Conservation (phyloP, 2,329 filamentous ascomycete genomes). For the Magnaporthiopsis rhizophila region DNA sequence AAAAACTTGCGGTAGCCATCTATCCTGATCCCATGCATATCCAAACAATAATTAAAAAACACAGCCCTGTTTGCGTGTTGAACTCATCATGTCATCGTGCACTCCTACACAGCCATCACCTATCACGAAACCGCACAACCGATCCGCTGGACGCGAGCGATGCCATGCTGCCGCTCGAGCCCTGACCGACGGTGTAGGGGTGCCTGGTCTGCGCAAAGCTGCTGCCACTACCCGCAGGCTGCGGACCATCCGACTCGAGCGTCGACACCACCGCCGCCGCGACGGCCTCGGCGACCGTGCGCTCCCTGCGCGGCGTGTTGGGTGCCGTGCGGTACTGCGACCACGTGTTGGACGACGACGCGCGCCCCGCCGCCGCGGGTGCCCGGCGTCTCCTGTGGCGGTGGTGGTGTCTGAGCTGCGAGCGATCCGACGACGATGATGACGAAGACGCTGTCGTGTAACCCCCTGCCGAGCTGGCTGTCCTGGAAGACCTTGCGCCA, state of each 20-base stretch:
- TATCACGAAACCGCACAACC: conserved; percentile 40
- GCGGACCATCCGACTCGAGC: neutral
- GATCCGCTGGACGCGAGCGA: conserved; percentile 30
- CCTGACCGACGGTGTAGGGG: conserved; percentile 29
- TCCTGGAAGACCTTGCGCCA: conserved; percentile 5
- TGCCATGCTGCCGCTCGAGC: conserved; percentile 31
- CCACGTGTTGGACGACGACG: conserved; percentile 35
- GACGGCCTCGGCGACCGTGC: conserved; percentile 14
- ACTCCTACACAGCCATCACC: conserved; percentile 8
- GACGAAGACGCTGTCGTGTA: conserved; percentile 14
- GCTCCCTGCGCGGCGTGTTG: conserved; percentile 36
- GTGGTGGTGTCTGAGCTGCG: conserved; percentile 13
- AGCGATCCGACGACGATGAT: conserved; percentile 8
- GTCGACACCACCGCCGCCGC: conserved; percentile 8
- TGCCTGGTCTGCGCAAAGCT: conserved; percentile 35
- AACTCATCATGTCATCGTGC: neutral
- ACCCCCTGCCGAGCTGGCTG: conserved; percentile 10
- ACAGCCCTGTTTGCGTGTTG: neutral
- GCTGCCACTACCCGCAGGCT: conserved; percentile 22
- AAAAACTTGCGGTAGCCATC: neutral
- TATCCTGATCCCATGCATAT: neutral
- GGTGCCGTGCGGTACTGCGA: conserved; percentile 43
- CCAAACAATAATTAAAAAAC: neutral
- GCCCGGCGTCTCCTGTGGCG: conserved; percentile 19
- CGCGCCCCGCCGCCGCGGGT: conserved; percentile 23